A percentile compares a stretch with the other conserved stretches of the same genome.
These are phyloP conservation scores for Tricholomella constricta DNA, from an alignment of 768 basidiomycete species.

Conservation along the genomic window DNA sequence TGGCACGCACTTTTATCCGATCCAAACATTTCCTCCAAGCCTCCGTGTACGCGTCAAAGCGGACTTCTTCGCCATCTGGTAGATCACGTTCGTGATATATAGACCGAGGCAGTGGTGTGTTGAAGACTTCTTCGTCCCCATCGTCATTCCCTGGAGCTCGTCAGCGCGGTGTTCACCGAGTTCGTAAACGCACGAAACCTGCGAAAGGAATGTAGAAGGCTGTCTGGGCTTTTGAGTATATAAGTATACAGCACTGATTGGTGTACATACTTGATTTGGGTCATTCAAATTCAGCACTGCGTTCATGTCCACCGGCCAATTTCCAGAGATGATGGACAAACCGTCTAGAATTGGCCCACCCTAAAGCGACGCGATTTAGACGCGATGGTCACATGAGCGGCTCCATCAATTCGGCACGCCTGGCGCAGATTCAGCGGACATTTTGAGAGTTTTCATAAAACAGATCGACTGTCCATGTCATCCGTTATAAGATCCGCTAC, in stretches of 20 bases:
- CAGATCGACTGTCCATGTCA: too few relatives aligned
- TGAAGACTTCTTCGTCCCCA: constrained; percentile 2
- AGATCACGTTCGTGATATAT: constrained; percentile 13
- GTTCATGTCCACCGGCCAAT: too few relatives aligned
- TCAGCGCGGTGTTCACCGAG: neutral
- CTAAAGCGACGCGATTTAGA: too few relatives aligned
- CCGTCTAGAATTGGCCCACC: too few relatives aligned
- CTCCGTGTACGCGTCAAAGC: constrained; percentile 53
- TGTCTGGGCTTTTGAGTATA: constrained; percentile 10
- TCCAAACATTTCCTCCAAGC: constrained; percentile 64
- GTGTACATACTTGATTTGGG: constrained; percentile 9
- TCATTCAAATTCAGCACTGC: constrained; percentile 9
- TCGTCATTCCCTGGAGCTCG: neutral
- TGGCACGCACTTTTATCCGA: constrained; percentile 50
- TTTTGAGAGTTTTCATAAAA: too few relatives aligned
- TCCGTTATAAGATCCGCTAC: too few relatives aligned
- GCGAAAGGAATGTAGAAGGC: constrained; percentile 21
- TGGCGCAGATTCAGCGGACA: too few relatives aligned
- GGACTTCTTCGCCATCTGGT: constrained; percentile 25
- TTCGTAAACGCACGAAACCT: constrained; percentile 1
- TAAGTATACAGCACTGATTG: neutral
- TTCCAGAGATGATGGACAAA: too few relatives aligned
- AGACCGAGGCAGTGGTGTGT: constrained; percentile 4
- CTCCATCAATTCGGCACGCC: too few relatives aligned
- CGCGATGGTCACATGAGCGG: too few relatives aligned